Base-by-base conservation (phyloP, 768 basidiomycete species). In the Mycena rebaudengoi region DNA sequence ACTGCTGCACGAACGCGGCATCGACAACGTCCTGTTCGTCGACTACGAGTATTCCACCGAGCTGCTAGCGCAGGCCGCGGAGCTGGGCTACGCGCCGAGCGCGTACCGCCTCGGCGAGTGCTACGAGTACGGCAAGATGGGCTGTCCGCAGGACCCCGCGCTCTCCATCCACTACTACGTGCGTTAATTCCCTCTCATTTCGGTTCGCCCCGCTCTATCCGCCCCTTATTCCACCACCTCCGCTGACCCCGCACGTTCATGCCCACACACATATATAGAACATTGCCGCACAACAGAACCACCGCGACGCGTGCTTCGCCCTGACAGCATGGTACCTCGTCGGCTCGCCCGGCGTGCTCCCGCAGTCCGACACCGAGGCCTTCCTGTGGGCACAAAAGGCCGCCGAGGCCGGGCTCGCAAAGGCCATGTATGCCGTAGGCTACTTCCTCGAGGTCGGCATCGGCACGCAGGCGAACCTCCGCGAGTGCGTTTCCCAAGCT, bases 241-340 rank as follows among this genome's bases (percentile, higher is more conserved):
- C n/a, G n/a, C n/a, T n/a, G n/a, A n/a, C n/a, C n/a, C n/a, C n/a
- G n/a, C n/a, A n/a, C n/a, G n/a, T n/a, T n/a, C n/a, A n/a, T n/a
- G n/a, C n/a, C n/a, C n/a, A n/a, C n/a, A n/a, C n/a, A n/a, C n/a
- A n/a, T n/a, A n/a, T n/a, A 13, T 71, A 95, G 94, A 98, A 99
- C 72, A 99, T 99, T 67, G 97, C 97, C 29, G 98, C 98, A 3
- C 97, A 98, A 73, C 96, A 98, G 79, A 90, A 89, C 70, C 98
- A 99, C 74, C 91, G 93, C 5, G 98, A 99, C 71, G 96, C 97
- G 0, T 99, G 97, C 75, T 99, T 99, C 72, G 97, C 98, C 1
- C 83, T 99, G 40, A 99, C 98, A 18, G 96, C 98, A 7, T 99
- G 97, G 97, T 99, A 99, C 73, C 90, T 99, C 66, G 97, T 99